Evolutionary conservation across 805 yeast genomes (phyloP).

Genomic region (Starmerella apis): DNA sequence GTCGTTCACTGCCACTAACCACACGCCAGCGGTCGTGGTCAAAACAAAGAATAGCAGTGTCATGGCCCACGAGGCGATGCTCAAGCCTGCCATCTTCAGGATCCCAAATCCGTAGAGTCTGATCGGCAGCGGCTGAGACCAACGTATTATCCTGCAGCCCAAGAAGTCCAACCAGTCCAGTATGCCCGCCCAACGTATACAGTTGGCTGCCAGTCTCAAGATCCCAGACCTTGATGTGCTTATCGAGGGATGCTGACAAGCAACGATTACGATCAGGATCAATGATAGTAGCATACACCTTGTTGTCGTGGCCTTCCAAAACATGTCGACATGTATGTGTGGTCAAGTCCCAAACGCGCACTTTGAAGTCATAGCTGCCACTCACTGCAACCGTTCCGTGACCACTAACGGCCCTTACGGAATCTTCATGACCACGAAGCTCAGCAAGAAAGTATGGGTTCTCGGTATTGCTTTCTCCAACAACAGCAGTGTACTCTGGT

Average conservation of each 20-base stretch:
- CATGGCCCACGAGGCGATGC: slow-evolving; percentile 64
- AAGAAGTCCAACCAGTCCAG: slow-evolving; percentile 77
- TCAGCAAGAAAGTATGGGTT: slow-evolving; percentile 57
- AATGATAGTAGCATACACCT: slow-evolving; percentile 79
- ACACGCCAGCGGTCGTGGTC: slow-evolving; percentile 76
- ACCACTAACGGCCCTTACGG: slow-evolving; percentile 83
- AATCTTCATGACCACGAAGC: slow-evolving; percentile 62
- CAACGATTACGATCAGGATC: slow-evolving; percentile 70
- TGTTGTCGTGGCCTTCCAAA: slow-evolving; percentile 72
- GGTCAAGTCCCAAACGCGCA: slow-evolving; percentile 83
- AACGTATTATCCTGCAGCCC: slow-evolving; percentile 64
- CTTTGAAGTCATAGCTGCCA: slow-evolving; percentile 83
- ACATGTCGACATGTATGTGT: slow-evolving; percentile 64
- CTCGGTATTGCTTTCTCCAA: slow-evolving; percentile 15
- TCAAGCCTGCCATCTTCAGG: slow-evolving; percentile 59
- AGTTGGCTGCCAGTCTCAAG: slow-evolving; percentile 61
- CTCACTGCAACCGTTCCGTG: slow-evolving; percentile 72
- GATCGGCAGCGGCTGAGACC: slow-evolving; percentile 93
- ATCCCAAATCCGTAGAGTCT: slow-evolving; percentile 86
- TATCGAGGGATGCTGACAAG: slow-evolving; percentile 84
- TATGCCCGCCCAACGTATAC: slow-evolving; percentile 72
- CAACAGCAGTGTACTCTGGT: slow-evolving; percentile 27
- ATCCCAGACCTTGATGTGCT: slow-evolving; percentile 84
- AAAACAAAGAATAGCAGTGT: slow-evolving; percentile 84
- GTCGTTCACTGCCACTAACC: slow-evolving; percentile 80